Conservation (phyloP, 805 yeast genomes). For the Candida pseudoglaebosa region DNA sequence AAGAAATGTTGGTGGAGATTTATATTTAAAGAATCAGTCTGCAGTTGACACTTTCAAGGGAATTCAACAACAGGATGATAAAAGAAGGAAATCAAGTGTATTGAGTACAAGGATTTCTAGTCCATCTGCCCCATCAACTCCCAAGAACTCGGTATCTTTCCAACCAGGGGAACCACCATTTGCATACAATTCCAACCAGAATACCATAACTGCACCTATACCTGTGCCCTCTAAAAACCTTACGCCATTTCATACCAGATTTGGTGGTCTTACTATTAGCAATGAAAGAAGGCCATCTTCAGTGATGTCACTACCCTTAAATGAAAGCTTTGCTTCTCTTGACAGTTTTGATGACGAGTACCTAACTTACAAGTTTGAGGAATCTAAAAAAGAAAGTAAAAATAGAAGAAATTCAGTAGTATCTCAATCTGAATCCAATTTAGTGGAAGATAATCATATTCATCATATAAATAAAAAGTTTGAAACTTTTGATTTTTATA, state of each 20-base stretch:
- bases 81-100: constrained; percentile 28
- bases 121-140: constrained; percentile 12
- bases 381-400: constrained; percentile 16
- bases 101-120: constrained; percentile 9
- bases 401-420: constrained; percentile 8
- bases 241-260: constrained; percentile 12
- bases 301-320: constrained; percentile 61
- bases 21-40: constrained; percentile 39
- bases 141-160: constrained; percentile 15
- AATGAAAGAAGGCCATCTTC: constrained; percentile 50
- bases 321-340: constrained; percentile 74
- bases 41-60: constrained; percentile 41
- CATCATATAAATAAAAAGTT: constrained; percentile 30
- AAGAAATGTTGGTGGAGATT: constrained; percentile 43
- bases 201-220: constrained; percentile 13
- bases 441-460: constrained; percentile 4
- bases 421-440: constrained; percentile 10
- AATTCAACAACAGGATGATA: constrained; percentile 38
- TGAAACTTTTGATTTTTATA: constrained; percentile 30
- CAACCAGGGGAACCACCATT: constrained; percentile 3
- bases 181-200: background rate
- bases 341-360: constrained; percentile 65
- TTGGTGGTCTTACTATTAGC: constrained; percentile 31
- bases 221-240: constrained; percentile 10
- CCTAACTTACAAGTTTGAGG: constrained; percentile 36